phyloP scores from a whole-genome alignment of 139 green algal species.

The Pleodorina starrii region DNA sequence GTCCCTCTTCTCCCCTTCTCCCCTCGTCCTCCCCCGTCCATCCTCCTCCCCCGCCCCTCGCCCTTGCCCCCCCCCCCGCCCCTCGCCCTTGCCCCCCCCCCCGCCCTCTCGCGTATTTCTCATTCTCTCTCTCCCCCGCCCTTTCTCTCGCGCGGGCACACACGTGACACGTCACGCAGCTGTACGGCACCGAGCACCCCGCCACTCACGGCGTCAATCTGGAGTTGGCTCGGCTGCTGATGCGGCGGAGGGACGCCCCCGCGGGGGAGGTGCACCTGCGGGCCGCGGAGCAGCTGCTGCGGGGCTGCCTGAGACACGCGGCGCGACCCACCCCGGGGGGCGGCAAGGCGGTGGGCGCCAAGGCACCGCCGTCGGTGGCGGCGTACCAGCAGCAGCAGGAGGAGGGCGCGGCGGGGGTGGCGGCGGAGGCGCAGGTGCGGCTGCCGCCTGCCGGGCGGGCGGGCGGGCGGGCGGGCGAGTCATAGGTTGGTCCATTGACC shows the following conservation, averaged over 20 bases:
- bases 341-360: background rate
- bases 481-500: too few relatives aligned
- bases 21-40: too few relatives aligned
- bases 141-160: too few relatives aligned
- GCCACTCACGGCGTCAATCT: conserved; percentile 2
- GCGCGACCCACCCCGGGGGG: background rate
- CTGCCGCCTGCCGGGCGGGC: too few relatives aligned
- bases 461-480: too few relatives aligned
- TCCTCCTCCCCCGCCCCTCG: background rate
- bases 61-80: background rate
- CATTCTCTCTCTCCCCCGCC: too few relatives aligned
- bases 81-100: too few relatives aligned
- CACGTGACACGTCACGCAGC: background rate
- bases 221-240: conserved; percentile 26
- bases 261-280: conserved; percentile 13
- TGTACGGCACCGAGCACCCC: conserved; percentile 21
- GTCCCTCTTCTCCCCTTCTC: too few relatives aligned
- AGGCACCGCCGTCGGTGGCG: background rate
- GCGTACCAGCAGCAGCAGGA: background rate
- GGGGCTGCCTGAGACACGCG: background rate
- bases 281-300: conserved; percentile 34
- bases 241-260: conserved; percentile 22
- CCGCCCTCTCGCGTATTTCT: background rate
- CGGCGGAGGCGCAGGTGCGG: conserved; percentile 22
- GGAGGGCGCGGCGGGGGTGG: background rate